phyloP scores from a whole-genome alignment of 1,139 yeast genomes.

The Hyphopichia pseudoburtonii region DNA sequence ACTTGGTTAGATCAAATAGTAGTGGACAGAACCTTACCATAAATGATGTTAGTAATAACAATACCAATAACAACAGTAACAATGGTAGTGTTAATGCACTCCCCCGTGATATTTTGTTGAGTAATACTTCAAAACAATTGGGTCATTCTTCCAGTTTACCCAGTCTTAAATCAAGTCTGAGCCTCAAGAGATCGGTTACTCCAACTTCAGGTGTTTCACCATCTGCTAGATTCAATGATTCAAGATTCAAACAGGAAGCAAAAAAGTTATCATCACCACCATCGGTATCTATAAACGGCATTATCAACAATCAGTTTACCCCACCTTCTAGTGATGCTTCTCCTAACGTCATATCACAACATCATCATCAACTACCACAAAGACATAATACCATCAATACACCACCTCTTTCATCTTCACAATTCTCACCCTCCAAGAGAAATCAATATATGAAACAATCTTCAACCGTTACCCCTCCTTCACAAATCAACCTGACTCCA shows the following conservation, averaged over 20 bases:
- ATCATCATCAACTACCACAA: neutral
- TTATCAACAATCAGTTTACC: neutral
- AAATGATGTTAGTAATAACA: constrained; percentile 1
- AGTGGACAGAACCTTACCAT: constrained; percentile 10
- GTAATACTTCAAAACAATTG: constrained; percentile 15
- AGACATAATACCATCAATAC: neutral
- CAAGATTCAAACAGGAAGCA: constrained; percentile 11
- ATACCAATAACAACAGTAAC: constrained; percentile 12
- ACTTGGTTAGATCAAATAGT: constrained; percentile 27
- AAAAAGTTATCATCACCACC: constrained; percentile 15
- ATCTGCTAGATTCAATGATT: constrained; percentile 8
- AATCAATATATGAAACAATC: neutral
- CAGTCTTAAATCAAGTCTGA: constrained; percentile 25
- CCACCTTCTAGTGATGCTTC: neutral
- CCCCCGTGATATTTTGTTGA: neutral
- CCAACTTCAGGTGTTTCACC: constrained; percentile 1
- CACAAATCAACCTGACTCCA: neutral
- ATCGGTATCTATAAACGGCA: constrained; percentile 2
- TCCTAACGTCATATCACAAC: neutral
- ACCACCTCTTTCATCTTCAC: neutral
- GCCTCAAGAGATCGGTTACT: constrained; percentile 6
- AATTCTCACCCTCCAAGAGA: neutral
- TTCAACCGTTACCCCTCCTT: neutral
- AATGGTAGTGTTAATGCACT: constrained; percentile 4
- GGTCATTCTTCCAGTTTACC: constrained; percentile 47